Evolutionary conservation across 2,329 filamentous ascomycete genomes (phyloP), one percentile per base, ranked within the genome.

Genomic region (Venturia effusa): DNA sequence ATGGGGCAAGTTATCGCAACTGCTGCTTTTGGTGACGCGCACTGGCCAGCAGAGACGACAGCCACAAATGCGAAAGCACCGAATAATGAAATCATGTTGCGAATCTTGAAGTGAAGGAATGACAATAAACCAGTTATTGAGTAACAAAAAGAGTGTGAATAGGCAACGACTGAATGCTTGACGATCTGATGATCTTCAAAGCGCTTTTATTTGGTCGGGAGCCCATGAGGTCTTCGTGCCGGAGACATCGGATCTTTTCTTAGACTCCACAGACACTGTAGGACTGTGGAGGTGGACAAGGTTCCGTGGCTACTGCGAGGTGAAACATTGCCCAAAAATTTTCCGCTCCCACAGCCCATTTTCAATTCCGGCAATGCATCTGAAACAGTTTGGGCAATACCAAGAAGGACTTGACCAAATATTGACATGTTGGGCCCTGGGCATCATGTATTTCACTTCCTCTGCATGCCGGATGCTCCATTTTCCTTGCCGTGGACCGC

Each of bases 1-100:
- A 75, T 71, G 41, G 73, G 70, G 68, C 74, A 75, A 61, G 69
- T 70, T 43, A 37, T 30, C 39, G 6, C 61, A 17, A 51, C 15
- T 62, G n/a, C n/a, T n/a, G n/a, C 11, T n/a, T 27, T 40, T 41
- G 59, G n/a, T n/a, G n/a, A n/a, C n/a, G n/a, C n/a, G n/a, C 51
- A 57, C 51, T 57, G 51, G 19, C 51, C 51, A 32, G 51, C 51
- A 61, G 59, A 27, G 4, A 45, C 39, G 37, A n/a, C 39, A n/a
- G 22, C 11, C 15, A 61, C 13, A 11, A 40, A 19, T 15, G 30
- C 27, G 30, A 57, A n/a, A 57, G 27, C 51, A 11, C 51, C 30
- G 27, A 57, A n/a, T 34, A 57, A 57, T 19, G 51, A 57, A 15
- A 57, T 32, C 51, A 57, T 57, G 1, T 32, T 57, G 51, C 30